Evolutionary conservation across 352 stramenopile genomes (phyloP).

Genomic region (Globisporangium emineosum): DNA sequence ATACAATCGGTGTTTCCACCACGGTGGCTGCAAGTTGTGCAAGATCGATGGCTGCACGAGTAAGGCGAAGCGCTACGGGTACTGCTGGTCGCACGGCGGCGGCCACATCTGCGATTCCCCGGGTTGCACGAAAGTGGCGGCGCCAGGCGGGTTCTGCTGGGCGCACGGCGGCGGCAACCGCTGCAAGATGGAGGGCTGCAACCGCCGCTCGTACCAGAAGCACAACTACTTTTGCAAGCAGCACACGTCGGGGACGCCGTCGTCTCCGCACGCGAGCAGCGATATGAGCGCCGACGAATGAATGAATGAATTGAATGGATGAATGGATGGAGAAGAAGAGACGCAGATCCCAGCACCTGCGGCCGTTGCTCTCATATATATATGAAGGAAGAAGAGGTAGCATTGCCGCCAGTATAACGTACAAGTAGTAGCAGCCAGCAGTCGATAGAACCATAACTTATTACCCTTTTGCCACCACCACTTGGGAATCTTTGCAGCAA

Average conservation of each 20-base stretch:
- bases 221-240: slow-evolving; percentile 72
- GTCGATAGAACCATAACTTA: slow-evolving; percentile 3
- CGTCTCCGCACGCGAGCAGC: background rate
- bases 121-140: slow-evolving; percentile 60
- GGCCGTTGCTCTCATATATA: background rate
- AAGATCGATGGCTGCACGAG: slow-evolving; percentile 59
- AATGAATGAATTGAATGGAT: background rate
- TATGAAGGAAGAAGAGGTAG: background rate
- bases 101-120: slow-evolving; percentile 54
- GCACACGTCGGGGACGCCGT: slow-evolving; percentile 24
- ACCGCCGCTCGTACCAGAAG: slow-evolving; percentile 66
- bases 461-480: slow-evolving; percentile 3
- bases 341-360: background rate
- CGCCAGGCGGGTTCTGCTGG: slow-evolving; percentile 66
- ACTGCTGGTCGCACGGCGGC: slow-evolving; percentile 69
- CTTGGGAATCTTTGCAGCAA: background rate
- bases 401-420: background rate
- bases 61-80: slow-evolving; percentile 68
- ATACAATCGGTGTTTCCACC: slow-evolving; percentile 69
- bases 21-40: slow-evolving; percentile 63
- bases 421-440: background rate
- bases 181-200: slow-evolving; percentile 67
- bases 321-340: background rate
- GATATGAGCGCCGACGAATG: slow-evolving; percentile 4
- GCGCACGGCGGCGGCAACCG: slow-evolving; percentile 66